Conservation (phyloP, 805 yeast species). For the Middelhovenomyces tepae region DNA sequence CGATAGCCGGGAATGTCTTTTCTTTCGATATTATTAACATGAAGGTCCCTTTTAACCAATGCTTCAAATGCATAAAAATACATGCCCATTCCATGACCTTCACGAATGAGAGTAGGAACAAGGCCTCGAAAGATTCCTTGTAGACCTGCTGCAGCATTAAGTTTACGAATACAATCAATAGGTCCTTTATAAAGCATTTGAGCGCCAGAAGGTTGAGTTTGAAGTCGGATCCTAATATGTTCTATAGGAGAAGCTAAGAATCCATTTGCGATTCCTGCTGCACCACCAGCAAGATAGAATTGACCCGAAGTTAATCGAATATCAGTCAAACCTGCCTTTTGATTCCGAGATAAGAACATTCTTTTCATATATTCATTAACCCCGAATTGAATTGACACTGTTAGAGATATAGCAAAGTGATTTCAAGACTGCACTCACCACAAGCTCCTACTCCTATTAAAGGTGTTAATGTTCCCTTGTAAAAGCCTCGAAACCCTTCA, state of each 20-base stretch:
- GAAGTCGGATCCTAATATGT: conserved; percentile 87
- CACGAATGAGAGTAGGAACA: conserved; percentile 74
- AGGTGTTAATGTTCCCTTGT: conserved; percentile 91
- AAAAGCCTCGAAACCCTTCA: conserved; percentile 83
- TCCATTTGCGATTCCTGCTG: conserved; percentile 90
- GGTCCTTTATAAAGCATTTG: conserved; percentile 68
- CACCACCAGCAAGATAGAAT: conserved; percentile 74
- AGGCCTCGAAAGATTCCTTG: conserved; percentile 71
- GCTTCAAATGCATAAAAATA: conserved; percentile 91
- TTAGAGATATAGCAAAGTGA: too few species aligned
- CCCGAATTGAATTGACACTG: conserved; percentile 82
- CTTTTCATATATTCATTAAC: conserved; percentile 93
- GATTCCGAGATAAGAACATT: conserved; percentile 42
- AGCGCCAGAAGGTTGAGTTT: conserved; percentile 61
- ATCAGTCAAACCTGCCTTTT: conserved; percentile 28
- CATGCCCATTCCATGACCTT: conserved; percentile 73
- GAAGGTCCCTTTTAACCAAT: conserved; percentile 58
- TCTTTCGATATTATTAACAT: conserved; percentile 40
- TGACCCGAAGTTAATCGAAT: conserved; percentile 44
- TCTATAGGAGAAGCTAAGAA: conserved; percentile 90
- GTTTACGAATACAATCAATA: conserved; percentile 53
- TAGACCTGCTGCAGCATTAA: conserved; percentile 46
- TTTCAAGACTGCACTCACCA: conserved; percentile 32
- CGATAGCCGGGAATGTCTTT: conserved; percentile 81
- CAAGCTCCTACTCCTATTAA: conserved; percentile 94